These are phyloP conservation scores for Panellus pusillus DNA, from an alignment of 768 basidiomycete genomes.

Conservation along the genomic window DNA sequence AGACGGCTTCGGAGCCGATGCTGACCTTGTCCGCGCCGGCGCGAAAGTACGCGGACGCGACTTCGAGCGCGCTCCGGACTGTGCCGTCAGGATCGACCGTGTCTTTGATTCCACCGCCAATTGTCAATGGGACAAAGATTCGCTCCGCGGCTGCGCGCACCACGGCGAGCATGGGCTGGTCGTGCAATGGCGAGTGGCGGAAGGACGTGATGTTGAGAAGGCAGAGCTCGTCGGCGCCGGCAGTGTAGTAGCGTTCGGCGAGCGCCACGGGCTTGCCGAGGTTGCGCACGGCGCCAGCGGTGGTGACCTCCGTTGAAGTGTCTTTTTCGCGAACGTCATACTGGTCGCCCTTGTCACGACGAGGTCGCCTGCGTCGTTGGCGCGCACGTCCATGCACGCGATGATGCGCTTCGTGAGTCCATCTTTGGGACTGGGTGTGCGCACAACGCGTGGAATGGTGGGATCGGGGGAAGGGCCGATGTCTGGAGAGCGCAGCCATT, in stretches of 20 bases:
- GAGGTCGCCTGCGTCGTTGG: constrained; percentile 94
- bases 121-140: constrained; percentile 96
- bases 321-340: constrained; percentile 93
- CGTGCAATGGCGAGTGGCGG: constrained; percentile 90
- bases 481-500: constrained; percentile 71
- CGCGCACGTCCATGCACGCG: constrained; percentile 96
- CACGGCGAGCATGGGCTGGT: constrained; percentile 98
- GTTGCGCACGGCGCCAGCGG: constrained; percentile 85
- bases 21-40: constrained; percentile 98
- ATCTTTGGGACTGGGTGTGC: constrained; percentile 49
- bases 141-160: constrained; percentile 86
- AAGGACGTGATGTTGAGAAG: constrained; percentile 99
- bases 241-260: constrained; percentile 78
- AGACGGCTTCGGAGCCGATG: constrained; percentile 94
- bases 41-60: constrained; percentile 94
- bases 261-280: constrained; percentile 96
- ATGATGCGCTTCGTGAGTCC: constrained; percentile 91
- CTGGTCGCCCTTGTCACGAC: constrained; percentile 99
- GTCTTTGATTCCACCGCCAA: constrained; percentile 98
- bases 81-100: constrained; percentile 95
- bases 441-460: constrained; percentile 33
- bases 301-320: constrained; percentile 34
- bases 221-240: constrained; percentile 95
- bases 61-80: constrained; percentile 81
- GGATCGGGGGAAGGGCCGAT: constrained; percentile 32